These are phyloP conservation scores for Lavandula angustifolia DNA, from an alignment of 257 asterid species.

Conservation along the genomic window DNA sequence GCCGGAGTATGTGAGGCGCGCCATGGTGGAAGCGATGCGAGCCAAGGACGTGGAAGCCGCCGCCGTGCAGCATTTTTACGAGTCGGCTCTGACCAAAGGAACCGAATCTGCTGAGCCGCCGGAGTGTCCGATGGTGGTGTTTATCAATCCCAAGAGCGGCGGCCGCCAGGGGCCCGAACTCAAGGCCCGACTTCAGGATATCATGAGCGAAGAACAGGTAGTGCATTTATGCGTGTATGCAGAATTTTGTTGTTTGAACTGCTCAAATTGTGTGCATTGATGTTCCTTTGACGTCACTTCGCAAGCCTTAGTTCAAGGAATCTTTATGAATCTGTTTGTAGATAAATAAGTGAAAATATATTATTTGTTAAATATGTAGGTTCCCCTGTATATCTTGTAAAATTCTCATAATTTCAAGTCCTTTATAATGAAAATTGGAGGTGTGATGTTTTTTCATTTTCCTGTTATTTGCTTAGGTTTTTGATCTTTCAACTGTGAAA, in stretches of 20 bases:
- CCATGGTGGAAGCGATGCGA: constrained; percentile 64
- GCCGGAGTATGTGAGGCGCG: constrained; percentile 69
- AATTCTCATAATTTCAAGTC: constrained; percentile 14
- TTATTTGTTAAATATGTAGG: background rate
- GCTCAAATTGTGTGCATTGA: constrained; percentile 6
- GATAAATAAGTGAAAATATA: background rate
- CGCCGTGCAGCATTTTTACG: constrained; percentile 41
- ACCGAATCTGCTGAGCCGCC: constrained; percentile 41
- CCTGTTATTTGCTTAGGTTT: constrained; percentile 64
- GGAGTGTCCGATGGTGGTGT: constrained; percentile 75
- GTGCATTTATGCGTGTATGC: constrained; percentile 7
- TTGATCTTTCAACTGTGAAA: constrained; percentile 82
- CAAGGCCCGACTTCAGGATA: constrained; percentile 71
- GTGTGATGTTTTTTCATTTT: constrained; percentile 26
- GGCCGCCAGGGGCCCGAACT: constrained; percentile 94
- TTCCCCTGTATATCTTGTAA: constrained; percentile 12
- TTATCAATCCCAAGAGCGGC: constrained; percentile 88
- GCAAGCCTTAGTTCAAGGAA: background rate
- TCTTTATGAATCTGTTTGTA: constrained; percentile 15
- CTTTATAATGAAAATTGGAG: constrained; percentile 13
- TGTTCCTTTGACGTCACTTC: background rate
- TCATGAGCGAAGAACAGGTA: constrained; percentile 98
- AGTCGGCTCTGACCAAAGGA: constrained; percentile 43
- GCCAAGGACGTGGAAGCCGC: constrained; percentile 51
- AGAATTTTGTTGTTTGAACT: background rate